Percentiles rank a stretch among this genome's conserved stretches.
These are phyloP conservation scores for Decorospora gaudefroyi DNA, from an alignment of 2,329 filamentous ascomycete species.

Conservation along the genomic window DNA sequence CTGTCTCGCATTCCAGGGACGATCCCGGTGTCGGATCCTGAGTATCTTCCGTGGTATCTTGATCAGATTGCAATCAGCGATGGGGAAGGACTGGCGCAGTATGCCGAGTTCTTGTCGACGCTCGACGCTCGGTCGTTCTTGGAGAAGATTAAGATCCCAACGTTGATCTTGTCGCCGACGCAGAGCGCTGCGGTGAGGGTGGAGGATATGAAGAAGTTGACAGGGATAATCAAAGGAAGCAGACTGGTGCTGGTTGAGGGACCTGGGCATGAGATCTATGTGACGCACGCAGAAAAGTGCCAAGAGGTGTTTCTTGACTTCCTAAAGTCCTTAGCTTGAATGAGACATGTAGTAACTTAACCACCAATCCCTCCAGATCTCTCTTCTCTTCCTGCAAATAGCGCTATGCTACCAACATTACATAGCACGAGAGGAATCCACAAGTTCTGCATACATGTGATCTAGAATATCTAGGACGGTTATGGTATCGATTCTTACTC, in stretches of 20 bases:
- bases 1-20: conserved; percentile 39
- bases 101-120: conserved; percentile 41
- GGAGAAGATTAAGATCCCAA: conserved; percentile 35
- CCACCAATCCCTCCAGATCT: too few species aligned
- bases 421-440: too few species aligned
- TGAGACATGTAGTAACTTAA: too few species aligned
- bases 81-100: conserved; percentile 42
- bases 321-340: too few species aligned
- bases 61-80: conserved; percentile 32
- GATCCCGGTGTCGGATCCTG: conserved; percentile 32
- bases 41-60: conserved; percentile 42
- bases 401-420: too few species aligned
- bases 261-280: conserved; percentile 46
- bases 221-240: conserved; percentile 21
- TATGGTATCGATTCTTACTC: too few species aligned
- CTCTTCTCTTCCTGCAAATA: too few species aligned
- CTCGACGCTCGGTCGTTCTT: conserved; percentile 41
- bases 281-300: conserved; percentile 35
- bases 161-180: conserved; percentile 41
- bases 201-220: conserved; percentile 34
- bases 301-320: conserved; percentile 47
- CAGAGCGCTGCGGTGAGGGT: conserved; percentile 41
- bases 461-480: too few species aligned
- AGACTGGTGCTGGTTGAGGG: conserved; percentile 36
- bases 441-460: too few species aligned